A percentile compares a stretch with the other conserved stretches of the same genome.
These are phyloP conservation scores for Melampsora larici-populina DNA, from an alignment of 1,284 basidiomycete species.

Conservation along the genomic window DNA sequence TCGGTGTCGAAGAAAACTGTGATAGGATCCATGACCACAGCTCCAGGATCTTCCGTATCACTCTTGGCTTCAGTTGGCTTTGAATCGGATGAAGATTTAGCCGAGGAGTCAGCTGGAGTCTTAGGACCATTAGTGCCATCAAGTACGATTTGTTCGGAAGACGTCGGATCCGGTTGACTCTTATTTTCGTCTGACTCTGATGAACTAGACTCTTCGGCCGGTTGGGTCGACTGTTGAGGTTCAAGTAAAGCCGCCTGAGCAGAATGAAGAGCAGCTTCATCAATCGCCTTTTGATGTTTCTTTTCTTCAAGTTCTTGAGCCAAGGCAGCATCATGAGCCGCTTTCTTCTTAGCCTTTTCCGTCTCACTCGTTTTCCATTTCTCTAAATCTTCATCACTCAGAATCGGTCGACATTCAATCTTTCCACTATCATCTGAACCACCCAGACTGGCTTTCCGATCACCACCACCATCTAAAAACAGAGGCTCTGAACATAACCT, in stretches of 20 bases:
- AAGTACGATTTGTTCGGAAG: slow-evolving; percentile 5
- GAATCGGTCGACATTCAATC: slow-evolving; percentile 53
- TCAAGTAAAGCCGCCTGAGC: not conserved
- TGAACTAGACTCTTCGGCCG: not conserved
- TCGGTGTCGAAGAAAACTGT: slow-evolving; percentile 35
- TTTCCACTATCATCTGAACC: slow-evolving; percentile 54
- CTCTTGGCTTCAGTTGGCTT: not conserved
- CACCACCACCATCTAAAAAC: slow-evolving; percentile 57
- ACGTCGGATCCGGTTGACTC: not conserved
- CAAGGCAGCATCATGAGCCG: slow-evolving; percentile 7
- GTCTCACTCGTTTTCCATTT: slow-evolving; percentile 18
- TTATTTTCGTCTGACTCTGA: not conserved
- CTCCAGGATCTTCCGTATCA: not conserved
- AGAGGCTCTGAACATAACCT: slow-evolving; percentile 84
- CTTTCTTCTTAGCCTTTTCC: slow-evolving; percentile 9
- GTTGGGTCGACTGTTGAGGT: not conserved
- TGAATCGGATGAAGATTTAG: no score
- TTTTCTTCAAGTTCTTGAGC: no score
- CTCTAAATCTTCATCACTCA: slow-evolving; percentile 48
- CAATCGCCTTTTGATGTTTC: no score
- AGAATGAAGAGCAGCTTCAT: not conserved
- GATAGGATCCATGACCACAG: slow-evolving; percentile 19
- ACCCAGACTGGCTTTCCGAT: slow-evolving; percentile 58
- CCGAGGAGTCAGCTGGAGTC: not conserved
- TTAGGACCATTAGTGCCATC: not conserved